Percentiles rank a stretch among this genome's conserved stretches.
Conservation (phyloP, 805 yeast genomes). For the Blastobotrys robertii region DNA sequence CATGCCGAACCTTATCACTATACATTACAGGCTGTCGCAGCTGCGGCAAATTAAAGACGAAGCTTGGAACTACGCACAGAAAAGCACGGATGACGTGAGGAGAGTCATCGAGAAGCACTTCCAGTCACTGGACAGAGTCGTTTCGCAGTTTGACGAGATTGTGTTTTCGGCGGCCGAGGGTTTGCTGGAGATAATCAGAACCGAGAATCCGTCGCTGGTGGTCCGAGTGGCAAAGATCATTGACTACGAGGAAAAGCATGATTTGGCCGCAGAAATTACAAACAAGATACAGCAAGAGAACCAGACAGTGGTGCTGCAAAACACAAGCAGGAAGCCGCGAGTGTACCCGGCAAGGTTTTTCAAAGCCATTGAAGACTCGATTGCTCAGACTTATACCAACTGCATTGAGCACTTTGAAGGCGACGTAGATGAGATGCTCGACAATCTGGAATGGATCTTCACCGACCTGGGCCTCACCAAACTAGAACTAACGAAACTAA, state of each 20-base stretch:
- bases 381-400: conserved; percentile 57
- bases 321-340: conserved; percentile 30
- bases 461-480: conserved; percentile 64
- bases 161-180: conserved; percentile 59
- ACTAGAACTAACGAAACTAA: conserved; percentile 44
- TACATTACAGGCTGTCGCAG: conserved; percentile 62
- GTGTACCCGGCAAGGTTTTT: conserved; percentile 55
- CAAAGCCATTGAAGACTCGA: conserved; percentile 46
- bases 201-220: conserved; percentile 56
- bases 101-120: conserved; percentile 54
- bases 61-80: conserved; percentile 44
- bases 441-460: conserved; percentile 73
- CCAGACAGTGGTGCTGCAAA: not conserved
- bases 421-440: conserved; percentile 47
- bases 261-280: conserved; percentile 39
- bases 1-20: conserved; percentile 47
- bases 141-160: conserved; percentile 49
- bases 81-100: conserved; percentile 53
- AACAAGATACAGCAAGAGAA: conserved; percentile 23
- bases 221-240: conserved; percentile 67
- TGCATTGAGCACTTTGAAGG: conserved; percentile 48
- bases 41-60: conserved; percentile 75
- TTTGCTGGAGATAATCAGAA: conserved; percentile 63
- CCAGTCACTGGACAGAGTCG: conserved; percentile 37
- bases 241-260: conserved; percentile 74